phyloP scores from a whole-genome alignment of 2,329 filamentous ascomycete species.

The Aspergillus ruber region DNA sequence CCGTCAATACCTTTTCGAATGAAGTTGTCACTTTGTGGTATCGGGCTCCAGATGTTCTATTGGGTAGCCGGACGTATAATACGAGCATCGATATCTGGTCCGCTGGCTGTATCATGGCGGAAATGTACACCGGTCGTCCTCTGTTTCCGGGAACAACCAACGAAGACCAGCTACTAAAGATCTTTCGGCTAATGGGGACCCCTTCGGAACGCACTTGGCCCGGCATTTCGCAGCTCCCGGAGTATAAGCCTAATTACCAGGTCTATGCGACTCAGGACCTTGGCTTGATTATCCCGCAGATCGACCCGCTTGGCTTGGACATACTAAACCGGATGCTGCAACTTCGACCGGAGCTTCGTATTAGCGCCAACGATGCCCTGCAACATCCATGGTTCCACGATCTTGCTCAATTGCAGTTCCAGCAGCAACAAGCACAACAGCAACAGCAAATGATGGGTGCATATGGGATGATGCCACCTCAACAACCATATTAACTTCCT shows the following conservation, averaged over 20 bases:
- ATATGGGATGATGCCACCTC: conserved; percentile 34
- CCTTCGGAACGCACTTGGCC: conserved; percentile 94
- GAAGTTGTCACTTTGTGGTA: conserved; percentile 98
- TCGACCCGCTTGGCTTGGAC: conserved; percentile 81
- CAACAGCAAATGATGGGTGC: conserved; percentile 31
- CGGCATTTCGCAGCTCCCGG: conserved; percentile 88
- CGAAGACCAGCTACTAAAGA: conserved; percentile 93
- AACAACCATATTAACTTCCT: conserved; percentile 26
- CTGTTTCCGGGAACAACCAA: conserved; percentile 97
- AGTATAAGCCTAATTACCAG: conserved; percentile 93
- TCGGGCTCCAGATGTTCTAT: conserved; percentile 86
- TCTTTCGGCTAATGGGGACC: conserved; percentile 98
- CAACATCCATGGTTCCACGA: conserved; percentile 87
- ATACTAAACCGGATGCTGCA: conserved; percentile 87
- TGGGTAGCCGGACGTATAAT: conserved; percentile 93
- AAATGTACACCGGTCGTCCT: conserved; percentile 95
- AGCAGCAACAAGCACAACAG: conserved; percentile 39
- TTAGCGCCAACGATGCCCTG: conserved; percentile 79
- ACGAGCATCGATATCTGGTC: conserved; percentile 99
- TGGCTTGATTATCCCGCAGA: conserved; percentile 76
- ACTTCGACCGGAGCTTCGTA: conserved; percentile 81
- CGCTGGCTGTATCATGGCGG: conserved; percentile 98
- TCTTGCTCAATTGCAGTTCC: conserved; percentile 50
- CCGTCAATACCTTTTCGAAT: conserved; percentile 96
- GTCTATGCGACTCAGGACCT: conserved; percentile 92